Conservation (phyloP, 305 asterid genomes). For the Rubia tinctorum region DNA sequence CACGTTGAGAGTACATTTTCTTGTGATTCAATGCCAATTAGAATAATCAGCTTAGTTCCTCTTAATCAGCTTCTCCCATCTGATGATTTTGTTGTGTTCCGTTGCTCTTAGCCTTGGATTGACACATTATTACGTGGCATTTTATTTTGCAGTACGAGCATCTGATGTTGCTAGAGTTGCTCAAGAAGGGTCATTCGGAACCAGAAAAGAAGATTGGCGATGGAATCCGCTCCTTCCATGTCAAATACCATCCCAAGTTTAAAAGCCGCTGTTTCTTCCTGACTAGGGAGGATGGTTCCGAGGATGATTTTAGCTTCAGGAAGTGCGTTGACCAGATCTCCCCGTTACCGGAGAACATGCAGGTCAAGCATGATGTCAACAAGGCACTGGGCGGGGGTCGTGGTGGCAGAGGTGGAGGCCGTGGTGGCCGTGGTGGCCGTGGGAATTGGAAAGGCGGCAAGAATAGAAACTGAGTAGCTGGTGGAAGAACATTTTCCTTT, state of each 20-base stretch:
- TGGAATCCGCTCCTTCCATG: conserved; percentile 67
- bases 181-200: conserved; percentile 81
- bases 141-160: conserved; percentile 65
- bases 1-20: neutral
- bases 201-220: conserved; percentile 70
- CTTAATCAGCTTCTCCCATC: neutral
- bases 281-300: conserved; percentile 65
- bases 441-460: conserved; percentile 57
- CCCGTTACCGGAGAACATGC: conserved; percentile 85
- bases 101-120: neutral
- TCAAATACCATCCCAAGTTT: conserved; percentile 70
- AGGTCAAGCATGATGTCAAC: conserved; percentile 54
- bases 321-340: conserved; percentile 79
- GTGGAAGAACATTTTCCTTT: neutral
- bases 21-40: neutral
- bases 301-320: conserved; percentile 89
- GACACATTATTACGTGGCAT: neutral
- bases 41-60: neutral
- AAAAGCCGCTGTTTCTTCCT: conserved; percentile 89
- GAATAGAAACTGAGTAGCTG: conserved; percentile 28
- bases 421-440: conserved; percentile 49
- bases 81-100: neutral
- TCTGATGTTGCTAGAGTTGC: conserved; percentile 54
- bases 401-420: conserved; percentile 40
- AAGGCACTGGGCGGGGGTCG: conserved; percentile 59